Percentiles rank a stretch among this genome's conserved stretches.
Evolutionary conservation across 2,329 filamentous ascomycete species (phyloP).

Genomic region (Monosporascus sp.): DNA sequence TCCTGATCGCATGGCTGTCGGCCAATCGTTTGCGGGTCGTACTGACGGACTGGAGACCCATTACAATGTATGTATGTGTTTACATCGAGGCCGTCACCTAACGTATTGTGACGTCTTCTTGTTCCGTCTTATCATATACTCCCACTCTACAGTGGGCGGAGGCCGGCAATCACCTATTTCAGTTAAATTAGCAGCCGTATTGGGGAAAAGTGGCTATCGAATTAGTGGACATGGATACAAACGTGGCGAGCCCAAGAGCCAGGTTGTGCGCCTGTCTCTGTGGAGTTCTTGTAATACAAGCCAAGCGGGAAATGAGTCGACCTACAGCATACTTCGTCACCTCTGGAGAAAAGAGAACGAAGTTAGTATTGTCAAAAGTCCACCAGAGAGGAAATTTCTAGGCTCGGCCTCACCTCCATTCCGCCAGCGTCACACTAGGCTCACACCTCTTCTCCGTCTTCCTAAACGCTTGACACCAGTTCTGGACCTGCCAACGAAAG

Average conservation of each 20-base stretch:
- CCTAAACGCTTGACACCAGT: conserved; percentile 2
- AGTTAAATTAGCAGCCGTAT: neutral
- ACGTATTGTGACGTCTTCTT: neutral
- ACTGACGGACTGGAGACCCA: too few species aligned
- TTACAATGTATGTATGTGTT: too few species aligned
- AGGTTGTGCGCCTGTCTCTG: too few species aligned
- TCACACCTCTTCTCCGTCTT: conserved; percentile 3
- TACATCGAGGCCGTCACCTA: neutral
- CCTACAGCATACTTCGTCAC: conserved; percentile 4
- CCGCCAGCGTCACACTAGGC: conserved; percentile 2
- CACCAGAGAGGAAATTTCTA: neutral
- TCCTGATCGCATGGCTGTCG: too few species aligned
- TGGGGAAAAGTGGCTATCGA: too few species aligned
- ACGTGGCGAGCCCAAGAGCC: too few species aligned
- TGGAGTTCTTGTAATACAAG: too few species aligned
- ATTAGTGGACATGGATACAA: too few species aligned
- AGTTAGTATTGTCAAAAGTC: neutral
- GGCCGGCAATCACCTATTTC: neutral
- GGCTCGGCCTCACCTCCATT: conserved; percentile 1
- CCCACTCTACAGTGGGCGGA: neutral
- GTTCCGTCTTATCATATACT: neutral
- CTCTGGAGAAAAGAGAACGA: neutral
- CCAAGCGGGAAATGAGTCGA: neutral
- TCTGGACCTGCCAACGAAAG: conserved; percentile 2
- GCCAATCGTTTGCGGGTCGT: too few species aligned